Base-by-base conservation (phyloP, 1,139 yeast species). In the Geotrichum europaeum region DNA sequence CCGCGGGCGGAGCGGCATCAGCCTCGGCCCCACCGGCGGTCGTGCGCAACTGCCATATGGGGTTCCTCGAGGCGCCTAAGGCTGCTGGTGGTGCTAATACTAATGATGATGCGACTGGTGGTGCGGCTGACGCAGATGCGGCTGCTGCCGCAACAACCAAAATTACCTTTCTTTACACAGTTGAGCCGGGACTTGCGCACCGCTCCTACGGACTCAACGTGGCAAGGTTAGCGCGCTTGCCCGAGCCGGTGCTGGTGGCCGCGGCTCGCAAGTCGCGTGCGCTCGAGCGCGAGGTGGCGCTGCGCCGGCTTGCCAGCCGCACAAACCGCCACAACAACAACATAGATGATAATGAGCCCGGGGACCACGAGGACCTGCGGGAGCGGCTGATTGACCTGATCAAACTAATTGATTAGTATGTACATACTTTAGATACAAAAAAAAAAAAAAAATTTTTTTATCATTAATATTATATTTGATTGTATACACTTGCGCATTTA, bases 21-120 rank as follows among this genome's bases (percentile, higher is more conserved):
- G 13, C 47, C n/a, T 3, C 40, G n/a, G 15, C 40, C 9, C n/a
- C 15, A 3, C 18, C 20, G 10, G 20, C 47, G 9, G 66, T 72
- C 3, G 83, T 87, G 6, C 76, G 77, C 18, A 87, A 86, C 68
- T 86, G 78, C 70, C 95, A 89, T 70, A 87, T 91, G 95, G 91
- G 89, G 15, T 89, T 81, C 68, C 70, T 82, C 13, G 84, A 85
- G 67, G 72, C 18, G 13, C 25, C 43, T 15, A 63, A 57, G 15
- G 57, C 59, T 2, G 55, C 56, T 22, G 59, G 53, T 54, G 61
- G 60, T 56, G 55, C 65, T 3, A 57, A 58, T 51, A 49, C 18
- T 6, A 64, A 60, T 20, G 4, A 25, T 24, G 28, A 49, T 28
- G 15, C 9, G 22, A 13, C 25, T 5, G 4, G 47, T 40, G 25